Evolutionary conservation across 768 basidiomycete genomes (phyloP), one percentile per base, ranked within the genome.

Genomic region (Serpula lacrymans): DNA sequence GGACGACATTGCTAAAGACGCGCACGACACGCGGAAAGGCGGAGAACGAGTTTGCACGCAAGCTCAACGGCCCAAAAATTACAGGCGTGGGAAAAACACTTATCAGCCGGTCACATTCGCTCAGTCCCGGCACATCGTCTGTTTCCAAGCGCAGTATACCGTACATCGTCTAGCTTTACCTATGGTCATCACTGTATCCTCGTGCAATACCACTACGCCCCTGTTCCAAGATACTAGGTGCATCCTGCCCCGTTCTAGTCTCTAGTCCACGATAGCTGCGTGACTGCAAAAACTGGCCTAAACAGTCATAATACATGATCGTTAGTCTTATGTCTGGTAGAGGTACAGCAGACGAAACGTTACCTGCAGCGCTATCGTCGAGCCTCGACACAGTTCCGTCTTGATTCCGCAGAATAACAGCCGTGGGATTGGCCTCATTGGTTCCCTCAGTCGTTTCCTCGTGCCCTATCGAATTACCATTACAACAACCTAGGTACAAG

Each of bases 131-230:
- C n/a, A n/a, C n/a, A n/a, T n/a, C n/a, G n/a, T n/a, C n/a, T n/a
- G n/a, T n/a, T n/a, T n/a, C n/a, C n/a, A n/a, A n/a, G n/a, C n/a
- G n/a, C n/a, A n/a, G n/a, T n/a, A n/a, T n/a, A n/a, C n/a, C n/a
- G n/a, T n/a, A n/a, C n/a, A n/a, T n/a, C n/a, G n/a, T n/a, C n/a
- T n/a, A n/a, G n/a, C n/a, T n/a, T 34, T 17, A 34, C 18, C 11
- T 5, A 37, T 57, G 63, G 43, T 71, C 67, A 34, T 87, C 84
- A 34, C 74, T 74, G 58, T 98, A 97, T 8, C 87, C 90, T 46
- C 84, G 75, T 27, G 95, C 92, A 33, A 95, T 84, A 5, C 95
- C 95, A 49, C 78, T 87, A 33, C 92, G 67, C 0, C 95, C 95
- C 59, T 95, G 88, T 63, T 96, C 90, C 43, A 98, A 60, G 28